Percentiles rank a stretch among this genome's conserved stretches.
These are phyloP conservation scores for Pseudocercospora cruenta DNA, from an alignment of 2,329 filamentous ascomycete species.

Conservation along the genomic window DNA sequence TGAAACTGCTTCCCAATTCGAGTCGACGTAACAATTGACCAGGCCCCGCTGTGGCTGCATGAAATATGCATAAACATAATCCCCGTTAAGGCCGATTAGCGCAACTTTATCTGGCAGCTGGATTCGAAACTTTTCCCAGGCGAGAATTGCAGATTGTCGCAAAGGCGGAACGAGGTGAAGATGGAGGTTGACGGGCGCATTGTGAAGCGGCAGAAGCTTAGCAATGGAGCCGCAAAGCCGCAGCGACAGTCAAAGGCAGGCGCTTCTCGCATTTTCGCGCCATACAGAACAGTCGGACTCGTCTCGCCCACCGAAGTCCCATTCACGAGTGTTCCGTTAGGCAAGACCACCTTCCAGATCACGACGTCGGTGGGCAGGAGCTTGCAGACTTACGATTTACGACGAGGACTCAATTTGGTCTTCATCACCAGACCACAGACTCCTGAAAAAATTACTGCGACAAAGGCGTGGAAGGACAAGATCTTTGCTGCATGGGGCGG, in stretches of 20 bases:
- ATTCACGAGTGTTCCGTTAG: slow-evolving; percentile 84
- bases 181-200: slow-evolving; percentile 29
- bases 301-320: slow-evolving; percentile 89
- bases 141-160: background rate
- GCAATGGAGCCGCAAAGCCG: slow-evolving; percentile 30
- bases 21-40: too few relatives aligned
- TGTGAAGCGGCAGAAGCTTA: slow-evolving; percentile 73
- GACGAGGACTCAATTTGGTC: slow-evolving; percentile 84
- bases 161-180: background rate
- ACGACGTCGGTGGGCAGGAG: slow-evolving; percentile 90
- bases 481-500: slow-evolving; percentile 90
- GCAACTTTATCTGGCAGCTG: background rate
- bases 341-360: slow-evolving; percentile 95
- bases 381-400: slow-evolving; percentile 94
- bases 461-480: slow-evolving; percentile 81
- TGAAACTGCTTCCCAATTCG: too few relatives aligned
- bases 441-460: slow-evolving; percentile 81
- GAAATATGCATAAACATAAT: background rate
- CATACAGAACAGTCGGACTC: slow-evolving; percentile 90
- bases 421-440: slow-evolving; percentile 93
- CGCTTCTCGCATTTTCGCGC: slow-evolving; percentile 80
- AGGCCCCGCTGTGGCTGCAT: background rate
- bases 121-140: background rate
- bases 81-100: background rate
- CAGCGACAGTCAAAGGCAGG: slow-evolving; percentile 26